Base-by-base conservation (phyloP, 768 basidiomycete genomes). In the Rickenella mellea region DNA sequence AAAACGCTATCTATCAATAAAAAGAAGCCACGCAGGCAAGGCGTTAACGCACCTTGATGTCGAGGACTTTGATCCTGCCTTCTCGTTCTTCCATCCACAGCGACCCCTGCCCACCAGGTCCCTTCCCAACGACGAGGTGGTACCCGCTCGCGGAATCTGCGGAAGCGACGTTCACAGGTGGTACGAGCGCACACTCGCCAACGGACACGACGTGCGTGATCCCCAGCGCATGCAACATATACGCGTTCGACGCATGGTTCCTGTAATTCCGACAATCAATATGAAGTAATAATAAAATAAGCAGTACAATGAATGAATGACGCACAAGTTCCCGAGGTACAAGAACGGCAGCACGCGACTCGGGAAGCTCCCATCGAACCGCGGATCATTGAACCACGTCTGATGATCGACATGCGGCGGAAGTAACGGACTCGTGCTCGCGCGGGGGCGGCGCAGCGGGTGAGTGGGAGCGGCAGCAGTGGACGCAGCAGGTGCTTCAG, bases 151-250 rank as follows among this genome's bases (percentile, higher is more conserved):
- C 42, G n/a, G 51, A 32, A 2, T 49, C 38, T 24, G 46, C 44
- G 40, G 50, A 47, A 48, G 44, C 42, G 44, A 69, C 63, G 51
- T 75, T 67, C 3, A 78, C 68, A 14, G 90, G 88, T 4, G 91
- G 89, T 3, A 84, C 69, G 19, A 96, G 76, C 9, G 93, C 88
- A 47, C 89, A 91, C 67, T 97, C 94, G 38, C 94, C 94, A 2
- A 97, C 91, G 7, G 88, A 92, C 22, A 98, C 92, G 48, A 98
- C 92, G 57, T 98, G 93, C 2, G 92, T 94, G 53, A 98, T 93
- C 20, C 91, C 91, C 12, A 98, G 74, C 3, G 90, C 89, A 53
- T 92, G 86, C 2, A 98, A 78, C 92, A 98, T 96, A 54, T 87
- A 88, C 41, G 80, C 91, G 60, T 98, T 98, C 21, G 81, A 69